These are phyloP conservation scores for Rhododendron griersonianum DNA, from an alignment of 148 eudicot genomes.

Conservation along the genomic window DNA sequence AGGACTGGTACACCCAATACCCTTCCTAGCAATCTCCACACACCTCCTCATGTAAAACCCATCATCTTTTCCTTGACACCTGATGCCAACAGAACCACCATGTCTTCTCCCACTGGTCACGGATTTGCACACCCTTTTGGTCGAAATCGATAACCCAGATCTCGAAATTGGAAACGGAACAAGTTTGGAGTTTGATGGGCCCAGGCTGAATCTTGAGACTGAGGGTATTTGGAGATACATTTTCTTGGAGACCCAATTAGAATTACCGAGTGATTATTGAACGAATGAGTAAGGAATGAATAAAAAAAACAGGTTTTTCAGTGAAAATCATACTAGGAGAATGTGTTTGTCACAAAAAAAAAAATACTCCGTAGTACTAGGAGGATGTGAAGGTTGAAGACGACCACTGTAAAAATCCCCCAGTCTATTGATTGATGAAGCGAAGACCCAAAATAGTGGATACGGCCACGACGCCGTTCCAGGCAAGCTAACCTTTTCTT, in stretches of 20 bases:
- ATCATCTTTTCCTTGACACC: constrained; percentile 40
- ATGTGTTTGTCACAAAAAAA: neutral
- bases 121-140: constrained; percentile 27
- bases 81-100: constrained; percentile 23
- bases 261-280: neutral
- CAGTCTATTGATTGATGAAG: too few species aligned
- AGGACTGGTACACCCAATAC: constrained; percentile 84
- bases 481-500: too few species aligned
- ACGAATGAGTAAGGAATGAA: neutral
- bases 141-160: constrained; percentile 32
- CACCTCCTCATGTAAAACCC: constrained; percentile 78
- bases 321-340: neutral
- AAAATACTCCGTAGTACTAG: too few species aligned
- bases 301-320: neutral
- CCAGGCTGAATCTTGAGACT: constrained; percentile 9
- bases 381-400: neutral
- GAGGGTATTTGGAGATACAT: constrained; percentile 27
- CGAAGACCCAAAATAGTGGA: too few species aligned
- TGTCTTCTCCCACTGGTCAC: constrained; percentile 15
- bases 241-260: neutral
- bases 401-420: neutral
- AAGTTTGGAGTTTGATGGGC: constrained; percentile 7
- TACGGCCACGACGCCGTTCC: too few species aligned
- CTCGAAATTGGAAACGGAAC: constrained; percentile 12
- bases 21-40: constrained; percentile 74